Conservation (phyloP, 306 rosid species). For the Vigna mungo region DNA sequence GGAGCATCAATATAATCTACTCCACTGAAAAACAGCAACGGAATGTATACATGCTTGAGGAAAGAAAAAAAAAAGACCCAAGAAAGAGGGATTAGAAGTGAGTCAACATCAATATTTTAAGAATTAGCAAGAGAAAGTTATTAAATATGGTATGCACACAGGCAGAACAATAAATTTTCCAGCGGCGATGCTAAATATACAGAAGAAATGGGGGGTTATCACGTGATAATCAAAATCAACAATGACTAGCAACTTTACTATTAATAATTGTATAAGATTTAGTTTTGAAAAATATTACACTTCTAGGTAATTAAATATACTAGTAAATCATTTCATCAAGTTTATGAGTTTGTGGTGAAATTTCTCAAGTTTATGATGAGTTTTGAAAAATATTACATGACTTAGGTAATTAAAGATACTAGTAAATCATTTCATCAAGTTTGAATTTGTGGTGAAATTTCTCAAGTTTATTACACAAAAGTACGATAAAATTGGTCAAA, state of each 20-base stretch:
- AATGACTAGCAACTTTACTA: neutral
- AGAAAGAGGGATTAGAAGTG: constrained; percentile 57
- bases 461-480: neutral
- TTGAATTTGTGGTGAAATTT: neutral
- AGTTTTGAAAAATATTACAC: neutral
- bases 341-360: too few species aligned
- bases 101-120: constrained; percentile 44
- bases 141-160: constrained; percentile 28
- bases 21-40: constrained; percentile 98
- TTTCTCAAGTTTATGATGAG: too few species aligned
- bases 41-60: constrained; percentile 98
- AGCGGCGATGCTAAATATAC: constrained; percentile 3
- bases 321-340: neutral
- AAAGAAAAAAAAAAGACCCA: constrained; percentile 50
- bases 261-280: too few species aligned
- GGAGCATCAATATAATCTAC: constrained; percentile 99
- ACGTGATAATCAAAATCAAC: neutral
- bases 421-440: too few species aligned
- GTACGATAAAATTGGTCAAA: neutral
- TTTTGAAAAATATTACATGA: too few species aligned
- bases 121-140: constrained; percentile 33
- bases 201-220: neutral
- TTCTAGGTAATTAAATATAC: too few species aligned
- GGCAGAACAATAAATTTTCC: constrained; percentile 10
- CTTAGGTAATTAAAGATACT: too few species aligned